A percentile compares a stretch with the other conserved stretches of the same genome.
phyloP scores from a whole-genome alignment of 75 land plant genomes.

The Pinus taeda region DNA sequence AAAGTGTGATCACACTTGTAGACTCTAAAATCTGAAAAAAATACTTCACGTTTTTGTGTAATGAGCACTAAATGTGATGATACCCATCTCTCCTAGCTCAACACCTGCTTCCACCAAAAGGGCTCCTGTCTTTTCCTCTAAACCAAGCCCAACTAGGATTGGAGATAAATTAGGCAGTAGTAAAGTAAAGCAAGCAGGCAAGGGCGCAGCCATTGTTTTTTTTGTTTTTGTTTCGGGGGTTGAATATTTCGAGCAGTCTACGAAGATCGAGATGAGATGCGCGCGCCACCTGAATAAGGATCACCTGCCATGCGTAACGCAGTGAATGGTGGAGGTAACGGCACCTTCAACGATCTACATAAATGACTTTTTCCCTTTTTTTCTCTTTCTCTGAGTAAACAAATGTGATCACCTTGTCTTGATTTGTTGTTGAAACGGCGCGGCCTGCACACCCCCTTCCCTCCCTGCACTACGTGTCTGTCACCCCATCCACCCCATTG shows the following conservation, averaged over 20 bases:
- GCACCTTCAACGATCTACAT: not conserved
- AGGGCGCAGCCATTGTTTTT: not conserved
- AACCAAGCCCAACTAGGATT: not conserved
- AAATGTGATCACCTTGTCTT: slow-evolving; percentile 1
- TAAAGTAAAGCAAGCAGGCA: not conserved
- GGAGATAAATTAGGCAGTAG: slow-evolving; percentile 4
- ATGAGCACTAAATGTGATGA: not conserved
- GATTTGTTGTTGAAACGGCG: slow-evolving; percentile 8
- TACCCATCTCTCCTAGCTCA: no score
- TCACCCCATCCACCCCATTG: no score
- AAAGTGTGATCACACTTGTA: not conserved
- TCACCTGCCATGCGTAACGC: not conserved
- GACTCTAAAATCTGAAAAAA: not conserved
- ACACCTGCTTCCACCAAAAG: no score
- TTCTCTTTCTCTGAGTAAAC: not conserved
- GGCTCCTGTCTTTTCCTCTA: not conserved
- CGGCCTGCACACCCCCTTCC: not conserved
- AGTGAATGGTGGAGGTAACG: slow-evolving; percentile 8
- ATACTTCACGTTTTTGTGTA: not conserved
- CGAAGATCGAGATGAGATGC: slow-evolving; percentile 1
- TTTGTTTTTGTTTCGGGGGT: no score
- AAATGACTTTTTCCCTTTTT: not conserved
- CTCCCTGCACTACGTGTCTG: not conserved
- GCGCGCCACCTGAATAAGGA: not conserved
- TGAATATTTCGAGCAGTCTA: not conserved